Evolutionary conservation across 2,329 filamentous ascomycete genomes (phyloP), one percentile per base, ranked within the genome.

Genomic region (Fusarium anthophilum): DNA sequence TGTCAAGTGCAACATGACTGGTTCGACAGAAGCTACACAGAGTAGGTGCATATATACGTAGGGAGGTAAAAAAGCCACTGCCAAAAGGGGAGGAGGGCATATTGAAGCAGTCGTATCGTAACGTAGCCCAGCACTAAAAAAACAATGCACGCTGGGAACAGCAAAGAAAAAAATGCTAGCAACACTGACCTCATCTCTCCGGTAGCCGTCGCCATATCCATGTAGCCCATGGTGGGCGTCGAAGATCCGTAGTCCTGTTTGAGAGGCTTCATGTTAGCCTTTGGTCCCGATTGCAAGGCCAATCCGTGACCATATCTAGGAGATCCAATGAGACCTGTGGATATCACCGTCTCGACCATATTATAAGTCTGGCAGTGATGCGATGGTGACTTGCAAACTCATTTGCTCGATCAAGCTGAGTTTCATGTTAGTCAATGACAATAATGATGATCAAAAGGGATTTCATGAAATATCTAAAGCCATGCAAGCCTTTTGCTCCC

Each of bases 211-310:
- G 84, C 84, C 77, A 89, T 84, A 61, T 87, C 86, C 79, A 89
- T 84, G 79, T 88, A 89, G 76, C 88, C 87, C 80, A 89, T 83
- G 80, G 85, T 86, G 77, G 80, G 82, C 81, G 87, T 84, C 81
- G 87, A 86, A 80, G 86, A 84, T 81, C 88, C 86, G 82, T 88
- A 89, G 79, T 88, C 87, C 86, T 89, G 84, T 80, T 84, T 76
- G 74, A 80, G 71, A 64, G 71, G 72, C 57, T 63, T 62, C 44
- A 62, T 68, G 66, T 79, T 68, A 78, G 77, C 70, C 43, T 54
- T 69, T 68, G 66, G 56, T 45, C 47, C 41, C n/a, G 54, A 70
- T 48, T 35, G 28, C 39, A 58, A 48, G 59, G 51, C 17, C 48
- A 60, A 70, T 44, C 51, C 61, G 67, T 58, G 56, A 30, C 56